Evolutionary conservation across 2,329 filamentous ascomycete genomes (phyloP), one percentile per base, ranked within the genome.

Genomic region (Chalaropsis thielavioides): DNA sequence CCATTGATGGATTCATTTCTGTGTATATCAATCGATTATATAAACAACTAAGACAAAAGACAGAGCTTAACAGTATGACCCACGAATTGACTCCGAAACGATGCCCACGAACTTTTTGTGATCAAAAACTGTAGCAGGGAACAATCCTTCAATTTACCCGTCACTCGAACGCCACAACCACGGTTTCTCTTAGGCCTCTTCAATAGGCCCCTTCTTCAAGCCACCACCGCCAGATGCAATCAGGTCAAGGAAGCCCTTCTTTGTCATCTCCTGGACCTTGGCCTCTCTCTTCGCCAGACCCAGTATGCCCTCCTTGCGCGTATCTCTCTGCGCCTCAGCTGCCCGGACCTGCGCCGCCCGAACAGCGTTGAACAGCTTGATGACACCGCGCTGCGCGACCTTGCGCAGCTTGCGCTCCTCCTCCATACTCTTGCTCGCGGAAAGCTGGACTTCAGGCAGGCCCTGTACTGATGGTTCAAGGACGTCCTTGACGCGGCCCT

Each of bases 341-440:
- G 88, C 92, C 75, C 92, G 89, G 66, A 96, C 88, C 76, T 99
- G 94, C 15, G 94, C 92, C 24, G 90, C 90, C 56, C 92, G 81
- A 40, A 99, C 91, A 0, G 94, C 94, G 74, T 97, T 96, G 77
- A 99, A 99, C 66, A 99, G 79, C 79, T 92, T 95, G 27, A 97
- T 87, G 49, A 99, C 94, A 83, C 92, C 92, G 64, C 90, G 83
- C 76, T 96, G 90, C 56, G 92, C 92, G 61, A 89, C 90, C 78
- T 95, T 94, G 71, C 89, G 84, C 72, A 97, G 74, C 68, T 84
- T 80, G 76, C 86, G 87, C 79, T 97, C 92, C 70, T 86, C 82
- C 17, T 76, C 76, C 31, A 81, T 81, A 22, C 81, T 82, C 64
- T 73, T 73, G 69, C 76, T 73, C 7, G 81, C 83, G 17, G 43